These are phyloP conservation scores for Chaetoceros muelleri DNA, from an alignment of 108 stramenopile genomes.

Conservation along the genomic window DNA sequence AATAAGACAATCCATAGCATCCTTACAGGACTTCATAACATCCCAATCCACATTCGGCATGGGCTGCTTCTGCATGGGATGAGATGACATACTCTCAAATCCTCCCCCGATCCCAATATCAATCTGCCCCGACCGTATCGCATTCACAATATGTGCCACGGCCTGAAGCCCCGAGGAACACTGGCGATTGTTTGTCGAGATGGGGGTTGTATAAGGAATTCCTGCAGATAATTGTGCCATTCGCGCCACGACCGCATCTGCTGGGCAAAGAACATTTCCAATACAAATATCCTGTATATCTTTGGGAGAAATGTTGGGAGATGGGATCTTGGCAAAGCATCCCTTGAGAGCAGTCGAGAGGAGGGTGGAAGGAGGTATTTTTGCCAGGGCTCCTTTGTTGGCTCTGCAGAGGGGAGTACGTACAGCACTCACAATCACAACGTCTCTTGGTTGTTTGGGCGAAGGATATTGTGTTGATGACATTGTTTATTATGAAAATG, in stretches of 20 bases:
- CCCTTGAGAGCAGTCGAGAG: constrained; percentile 46
- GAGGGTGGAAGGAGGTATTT: constrained; percentile 65
- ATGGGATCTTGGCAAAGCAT: constrained; percentile 20
- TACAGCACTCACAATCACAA: constrained; percentile 72
- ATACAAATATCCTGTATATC: constrained; percentile 79
- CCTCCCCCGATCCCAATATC: constrained; percentile 87
- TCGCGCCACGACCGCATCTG: constrained; percentile 79
- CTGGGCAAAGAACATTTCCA: constrained; percentile 87
- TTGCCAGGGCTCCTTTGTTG: constrained; percentile 54
- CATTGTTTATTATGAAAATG: too few species aligned
- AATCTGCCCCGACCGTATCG: constrained; percentile 66
- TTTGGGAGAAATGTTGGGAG: constrained; percentile 9
- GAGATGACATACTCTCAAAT: constrained; percentile 83
- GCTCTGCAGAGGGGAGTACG: constrained; percentile 78
- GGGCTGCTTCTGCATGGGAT: constrained; percentile 58
- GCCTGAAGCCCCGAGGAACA: constrained; percentile 94
- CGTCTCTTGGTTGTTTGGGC: constrained; percentile 38
- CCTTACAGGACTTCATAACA: constrained; percentile 19
- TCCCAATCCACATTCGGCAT: constrained; percentile 70
- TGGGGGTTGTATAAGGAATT: constrained; percentile 61
- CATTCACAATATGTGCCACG: constrained; percentile 76
- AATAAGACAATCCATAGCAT: constrained; percentile 82
- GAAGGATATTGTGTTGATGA: too few species aligned
- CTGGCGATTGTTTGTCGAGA: constrained; percentile 85
- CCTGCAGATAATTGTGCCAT: constrained; percentile 87